Percentiles rank a stretch among this genome's conserved stretches.
phyloP scores from a whole-genome alignment of 2,329 filamentous ascomycete genomes.

The Tolypocladium nubicola region DNA sequence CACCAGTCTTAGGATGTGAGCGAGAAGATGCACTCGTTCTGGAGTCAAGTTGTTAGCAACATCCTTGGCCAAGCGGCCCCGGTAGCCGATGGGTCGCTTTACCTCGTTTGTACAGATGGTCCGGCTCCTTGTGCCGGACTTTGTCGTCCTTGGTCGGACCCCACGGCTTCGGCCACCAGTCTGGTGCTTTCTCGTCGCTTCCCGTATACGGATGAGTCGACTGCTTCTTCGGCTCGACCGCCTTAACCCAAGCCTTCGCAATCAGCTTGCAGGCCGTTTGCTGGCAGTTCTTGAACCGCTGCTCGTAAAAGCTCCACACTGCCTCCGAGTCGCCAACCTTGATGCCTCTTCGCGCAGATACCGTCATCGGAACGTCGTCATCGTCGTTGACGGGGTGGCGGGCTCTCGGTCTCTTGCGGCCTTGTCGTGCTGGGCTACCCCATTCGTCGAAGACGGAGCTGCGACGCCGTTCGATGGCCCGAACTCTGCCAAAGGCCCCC shows the following conservation, averaged over 20 bases:
- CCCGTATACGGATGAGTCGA: constrained; percentile 62
- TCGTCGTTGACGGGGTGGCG: constrained; percentile 29
- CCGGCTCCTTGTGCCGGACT: constrained; percentile 61
- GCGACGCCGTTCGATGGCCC: constrained; percentile 19
- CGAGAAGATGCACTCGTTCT: constrained; percentile 50
- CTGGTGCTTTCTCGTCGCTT: constrained; percentile 50
- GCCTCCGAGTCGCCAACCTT: constrained; percentile 42
- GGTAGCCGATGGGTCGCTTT: constrained; percentile 8
- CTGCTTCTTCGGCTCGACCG: constrained; percentile 68
- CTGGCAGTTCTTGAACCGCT: constrained; percentile 54
- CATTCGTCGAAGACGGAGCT: constrained; percentile 20
- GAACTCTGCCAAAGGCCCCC: constrained; percentile 14
- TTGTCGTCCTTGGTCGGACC: constrained; percentile 37
- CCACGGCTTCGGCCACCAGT: constrained; percentile 56
- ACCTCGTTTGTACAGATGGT: constrained; percentile 62
- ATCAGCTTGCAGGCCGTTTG: constrained; percentile 63
- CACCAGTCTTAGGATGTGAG: constrained; percentile 50
- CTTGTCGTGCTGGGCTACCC: constrained; percentile 17
- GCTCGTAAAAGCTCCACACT: constrained; percentile 49
- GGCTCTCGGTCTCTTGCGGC: constrained; percentile 18
- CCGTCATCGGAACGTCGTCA: constrained; percentile 27
- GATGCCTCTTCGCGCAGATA: constrained; percentile 32
- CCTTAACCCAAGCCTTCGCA: constrained; percentile 66
- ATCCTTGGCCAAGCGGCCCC: not conserved
- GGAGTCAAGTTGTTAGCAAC: not conserved